Evolutionary conservation across 1,284 basidiomycete genomes (phyloP).

Genomic region (Naganishia albida): DNA sequence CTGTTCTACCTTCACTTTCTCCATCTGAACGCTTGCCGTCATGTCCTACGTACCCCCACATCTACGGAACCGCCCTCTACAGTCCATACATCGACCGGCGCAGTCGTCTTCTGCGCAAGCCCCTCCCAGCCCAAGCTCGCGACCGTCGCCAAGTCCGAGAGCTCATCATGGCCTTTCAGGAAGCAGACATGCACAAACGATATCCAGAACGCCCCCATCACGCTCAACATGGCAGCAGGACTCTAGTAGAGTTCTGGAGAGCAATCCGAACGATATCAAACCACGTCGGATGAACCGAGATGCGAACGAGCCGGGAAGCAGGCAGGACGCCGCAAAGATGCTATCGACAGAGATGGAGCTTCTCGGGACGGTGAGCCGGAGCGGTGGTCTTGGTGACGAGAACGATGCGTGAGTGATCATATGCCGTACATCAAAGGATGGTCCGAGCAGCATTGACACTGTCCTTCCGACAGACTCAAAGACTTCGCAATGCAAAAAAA

Average conservation of each 20-base stretch:
- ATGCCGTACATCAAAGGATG: not conserved
- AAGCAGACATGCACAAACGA: slow-evolving; percentile 13
- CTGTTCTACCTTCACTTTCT: not conserved
- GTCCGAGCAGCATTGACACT: not conserved
- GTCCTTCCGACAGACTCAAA: slow-evolving; percentile 42
- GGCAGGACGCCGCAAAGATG: not conserved
- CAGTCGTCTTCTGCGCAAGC: not conserved
- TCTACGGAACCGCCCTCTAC: not conserved
- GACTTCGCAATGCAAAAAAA: slow-evolving; percentile 44
- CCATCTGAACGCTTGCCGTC: not conserved
- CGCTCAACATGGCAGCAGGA: slow-evolving; percentile 4
- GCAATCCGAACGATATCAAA: slow-evolving; percentile 30
- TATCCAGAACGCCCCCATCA: not conserved
- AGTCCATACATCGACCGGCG: slow-evolving; percentile 1
- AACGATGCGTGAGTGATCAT: slow-evolving; percentile 48
- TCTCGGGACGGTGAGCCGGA: slow-evolving; percentile 31
- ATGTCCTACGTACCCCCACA: slow-evolving; percentile 23
- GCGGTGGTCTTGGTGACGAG: slow-evolving; percentile 48
- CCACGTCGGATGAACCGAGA: slow-evolving; percentile 4
- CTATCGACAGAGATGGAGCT: slow-evolving; percentile 34
- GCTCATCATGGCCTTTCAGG: not conserved
- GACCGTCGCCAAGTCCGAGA: not conserved
- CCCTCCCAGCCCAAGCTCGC: not conserved
- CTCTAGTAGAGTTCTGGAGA: slow-evolving; percentile 12
- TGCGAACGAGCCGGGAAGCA: not conserved